Percentiles rank a stretch among this genome's conserved stretches.
Evolutionary conservation across 2,329 filamentous ascomycete species (phyloP).

Genomic region (Emergomyces orientalis): DNA sequence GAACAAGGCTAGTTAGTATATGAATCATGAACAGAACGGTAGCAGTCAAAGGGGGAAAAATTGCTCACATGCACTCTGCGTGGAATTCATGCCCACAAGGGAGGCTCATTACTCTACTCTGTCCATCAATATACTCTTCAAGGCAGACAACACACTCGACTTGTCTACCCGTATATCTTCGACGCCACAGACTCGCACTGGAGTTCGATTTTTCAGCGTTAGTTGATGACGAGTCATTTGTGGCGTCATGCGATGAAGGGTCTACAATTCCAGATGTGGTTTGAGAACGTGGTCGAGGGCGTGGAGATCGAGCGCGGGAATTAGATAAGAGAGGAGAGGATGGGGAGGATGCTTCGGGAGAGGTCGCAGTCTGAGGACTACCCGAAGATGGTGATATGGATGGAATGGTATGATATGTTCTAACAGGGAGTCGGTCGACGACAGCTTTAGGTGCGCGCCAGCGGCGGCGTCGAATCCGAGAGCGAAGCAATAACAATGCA

Average conservation of each 20-base stretch:
- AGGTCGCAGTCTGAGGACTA: slow-evolving; percentile 49
- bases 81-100: slow-evolving; percentile 98
- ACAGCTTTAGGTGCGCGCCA: slow-evolving; percentile 98
- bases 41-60: background rate
- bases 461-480: slow-evolving; percentile 74
- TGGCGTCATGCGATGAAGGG: slow-evolving; percentile 17
- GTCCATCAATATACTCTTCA: slow-evolving; percentile 90
- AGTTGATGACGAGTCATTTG: slow-evolving; percentile 1
- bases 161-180: slow-evolving; percentile 54
- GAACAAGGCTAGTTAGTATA: background rate
- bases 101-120: slow-evolving; percentile 91
- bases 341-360: slow-evolving; percentile 56
- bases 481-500: slow-evolving; percentile 73
- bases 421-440: slow-evolving; percentile 85
- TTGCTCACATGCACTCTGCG: slow-evolving; percentile 90
- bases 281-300: slow-evolving; percentile 32
- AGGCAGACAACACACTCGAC: slow-evolving; percentile 93
- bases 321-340: slow-evolving; percentile 65
- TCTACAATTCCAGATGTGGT: slow-evolving; percentile 27
- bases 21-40: slow-evolving; percentile 1
- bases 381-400: slow-evolving; percentile 49
- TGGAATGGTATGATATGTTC: slow-evolving; percentile 83
- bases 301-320: slow-evolving; percentile 22
- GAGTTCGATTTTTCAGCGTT: slow-evolving; percentile 39
- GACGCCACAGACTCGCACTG: slow-evolving; percentile 37